Base-by-base conservation (phyloP, 345 rosid species). In the Lepidium didymum region DNA sequence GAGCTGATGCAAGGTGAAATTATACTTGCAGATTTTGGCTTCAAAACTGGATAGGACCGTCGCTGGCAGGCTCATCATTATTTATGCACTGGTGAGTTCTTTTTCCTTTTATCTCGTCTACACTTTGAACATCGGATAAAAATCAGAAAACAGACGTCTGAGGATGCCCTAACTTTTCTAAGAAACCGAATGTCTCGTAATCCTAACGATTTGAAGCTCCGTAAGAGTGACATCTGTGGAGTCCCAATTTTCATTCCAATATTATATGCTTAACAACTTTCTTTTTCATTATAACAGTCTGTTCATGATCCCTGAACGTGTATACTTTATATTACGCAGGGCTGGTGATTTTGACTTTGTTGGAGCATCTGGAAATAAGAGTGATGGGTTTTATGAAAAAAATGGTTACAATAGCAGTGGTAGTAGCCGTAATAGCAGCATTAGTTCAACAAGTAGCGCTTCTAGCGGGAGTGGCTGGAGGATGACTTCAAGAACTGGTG, bases 41-140 rank as follows among this genome's bases (percentile, higher is more conserved):
- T 69, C 99, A 95, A 78, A 87, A 95, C 70, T 95, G 99, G 99
- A 85, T 85, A 66, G 99, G 99, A 70, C 96, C 96, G 18, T 95
- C 99, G 34, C 76, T 87, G 74, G 78, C 83, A 64, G 97, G 90
- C 70, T 86, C 97, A 65, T 85, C 97, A 23, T 84, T 88, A 68
- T 86, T 81, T 71, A 89, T 82, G 93, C 96, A 91, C 77, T 91
- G 97, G 99, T 95, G 73, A 80, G 87, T 74, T 19, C 31, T 27
- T 38, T 58, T 33, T 35, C 58, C 64, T 56, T 42, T 57, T 54
- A 31, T 61, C 10, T 36, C 31, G 19, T 53, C 29, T 44, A 36
- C 63, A 60, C 67, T 57, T 55, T 45, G 31, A 51, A 60, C 61
- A 50, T 40, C 6, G 25, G 44, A 60, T 14, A 53, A 16, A 59